A percentile compares a stretch with the other conserved stretches of the same genome.
phyloP scores from a whole-genome alignment of 306 rosid species.

The Abrus pulchellus region DNA sequence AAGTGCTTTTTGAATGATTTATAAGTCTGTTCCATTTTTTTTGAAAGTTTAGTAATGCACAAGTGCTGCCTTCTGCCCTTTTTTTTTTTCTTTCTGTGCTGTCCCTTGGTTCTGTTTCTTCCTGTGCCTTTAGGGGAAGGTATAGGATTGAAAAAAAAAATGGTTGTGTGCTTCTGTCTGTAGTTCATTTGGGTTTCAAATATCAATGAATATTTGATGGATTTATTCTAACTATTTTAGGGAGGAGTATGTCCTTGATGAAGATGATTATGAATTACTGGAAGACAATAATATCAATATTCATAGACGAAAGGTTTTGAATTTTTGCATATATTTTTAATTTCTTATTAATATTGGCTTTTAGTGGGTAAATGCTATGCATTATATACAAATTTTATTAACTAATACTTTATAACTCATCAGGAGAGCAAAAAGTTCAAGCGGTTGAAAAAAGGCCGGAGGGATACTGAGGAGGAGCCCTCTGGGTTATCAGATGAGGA shows the following conservation, averaged over 20 bases:
- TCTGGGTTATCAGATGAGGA: constrained; percentile 89
- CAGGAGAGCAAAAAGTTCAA: constrained; percentile 89
- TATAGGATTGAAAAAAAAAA: constrained; percentile 1
- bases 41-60: not conserved
- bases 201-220: constrained; percentile 5
- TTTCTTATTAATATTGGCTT: constrained; percentile 5
- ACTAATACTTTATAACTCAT: constrained; percentile 17
- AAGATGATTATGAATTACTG: constrained; percentile 92
- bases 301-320: constrained; percentile 84
- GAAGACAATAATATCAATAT: constrained; percentile 93
- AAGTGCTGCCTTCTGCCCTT: constrained; percentile 4
- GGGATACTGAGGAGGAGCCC: constrained; percentile 71
- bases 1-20: constrained; percentile 2
- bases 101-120: not conserved
- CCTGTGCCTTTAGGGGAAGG: not conserved
- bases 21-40: constrained; percentile 11
- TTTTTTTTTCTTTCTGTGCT: not conserved
- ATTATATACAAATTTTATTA: not conserved
- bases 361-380: constrained; percentile 13
- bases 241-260: constrained; percentile 94
- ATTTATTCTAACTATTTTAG: constrained; percentile 55
- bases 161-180: not conserved
- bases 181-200: not conserved
- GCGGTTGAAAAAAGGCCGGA: constrained; percentile 85
- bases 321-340: constrained; percentile 1